Percentiles rank a stretch among this genome's conserved stretches.
Conservation (phyloP, 2,329 filamentous ascomycete genomes). For the Colletotrichum euphorbiae region DNA sequence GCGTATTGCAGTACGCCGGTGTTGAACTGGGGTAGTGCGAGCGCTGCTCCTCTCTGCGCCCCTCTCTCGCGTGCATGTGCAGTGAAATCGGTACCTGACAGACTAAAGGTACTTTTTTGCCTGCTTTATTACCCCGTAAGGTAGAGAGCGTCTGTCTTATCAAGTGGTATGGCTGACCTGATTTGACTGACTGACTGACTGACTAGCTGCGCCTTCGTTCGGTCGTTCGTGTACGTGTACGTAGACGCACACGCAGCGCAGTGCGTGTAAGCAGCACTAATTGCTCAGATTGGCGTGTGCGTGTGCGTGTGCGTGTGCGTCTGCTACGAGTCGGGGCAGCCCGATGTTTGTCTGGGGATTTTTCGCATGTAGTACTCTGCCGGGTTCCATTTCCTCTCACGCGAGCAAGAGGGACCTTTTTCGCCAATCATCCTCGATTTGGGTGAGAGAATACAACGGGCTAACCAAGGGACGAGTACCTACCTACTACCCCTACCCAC, state of each 20-base stretch:
- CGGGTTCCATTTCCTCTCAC: constrained; percentile 18
- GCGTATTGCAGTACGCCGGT: constrained; percentile 23
- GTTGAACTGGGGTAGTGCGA: constrained; percentile 14
- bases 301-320: neutral
- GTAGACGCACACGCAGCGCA: neutral
- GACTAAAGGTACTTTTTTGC: neutral
- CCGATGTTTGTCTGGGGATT: neutral
- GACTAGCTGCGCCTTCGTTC: constrained; percentile 3
- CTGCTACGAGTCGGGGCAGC: neutral
- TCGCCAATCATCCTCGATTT: too few species aligned
- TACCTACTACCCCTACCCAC: constrained; percentile 20
- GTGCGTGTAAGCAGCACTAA: neutral
- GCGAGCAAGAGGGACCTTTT: constrained; percentile 3
- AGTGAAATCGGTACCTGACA: neutral
- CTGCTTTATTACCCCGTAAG: neutral
- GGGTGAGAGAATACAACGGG: too few species aligned
- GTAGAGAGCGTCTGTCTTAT: neutral
- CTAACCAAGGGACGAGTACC: neutral
- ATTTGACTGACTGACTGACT: too few species aligned
- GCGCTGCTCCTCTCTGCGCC: constrained; percentile 9
- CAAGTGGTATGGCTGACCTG: neutral
- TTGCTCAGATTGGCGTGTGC: neutral
- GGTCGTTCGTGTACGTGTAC: too few species aligned
- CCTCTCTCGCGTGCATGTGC: neutral
- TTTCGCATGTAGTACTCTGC: too few species aligned